Evolutionary conservation across 345 rosid species (phyloP).

Genomic region (Murraya paniculata): DNA sequence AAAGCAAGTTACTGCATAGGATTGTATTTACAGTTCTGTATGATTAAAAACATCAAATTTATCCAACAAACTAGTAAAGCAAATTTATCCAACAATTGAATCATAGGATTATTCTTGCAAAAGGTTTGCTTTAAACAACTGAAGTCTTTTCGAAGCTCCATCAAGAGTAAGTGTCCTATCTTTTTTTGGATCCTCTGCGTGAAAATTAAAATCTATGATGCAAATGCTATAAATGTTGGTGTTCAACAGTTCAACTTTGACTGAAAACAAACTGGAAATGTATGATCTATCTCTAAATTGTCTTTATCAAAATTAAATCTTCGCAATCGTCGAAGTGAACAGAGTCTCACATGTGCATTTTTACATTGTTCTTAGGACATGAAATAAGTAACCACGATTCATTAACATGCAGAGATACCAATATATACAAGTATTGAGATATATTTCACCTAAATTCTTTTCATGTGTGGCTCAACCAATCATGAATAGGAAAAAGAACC

Average conservation of each 20-base stretch:
- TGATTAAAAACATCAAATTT: slow-evolving; percentile 14
- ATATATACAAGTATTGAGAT: no score
- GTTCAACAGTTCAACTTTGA: neutral
- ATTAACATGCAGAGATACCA: no score
- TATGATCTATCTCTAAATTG: neutral
- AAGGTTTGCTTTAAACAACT: slow-evolving; percentile 69
- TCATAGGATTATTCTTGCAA: slow-evolving; percentile 76
- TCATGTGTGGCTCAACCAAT: no score
- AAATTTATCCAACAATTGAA: slow-evolving; percentile 40
- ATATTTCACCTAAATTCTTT: no score
- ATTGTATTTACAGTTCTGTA: neutral
- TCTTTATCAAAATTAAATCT: neutral
- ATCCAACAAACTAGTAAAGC: no score
- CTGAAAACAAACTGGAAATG: neutral
- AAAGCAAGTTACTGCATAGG: neutral
- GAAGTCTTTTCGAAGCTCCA: slow-evolving; percentile 71
- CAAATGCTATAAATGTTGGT: neutral
- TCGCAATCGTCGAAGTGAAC: neutral
- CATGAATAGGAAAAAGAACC: no score
- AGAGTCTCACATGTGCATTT: neutral
- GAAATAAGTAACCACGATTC: neutral
- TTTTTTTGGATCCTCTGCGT: slow-evolving; percentile 63
- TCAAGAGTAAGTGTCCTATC: slow-evolving; percentile 66
- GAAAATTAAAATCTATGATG: neutral
- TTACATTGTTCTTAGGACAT: no score